Evolutionary conservation across 176 grass and related monocot species (phyloP).

Genomic region (Thalia dealbata): DNA sequence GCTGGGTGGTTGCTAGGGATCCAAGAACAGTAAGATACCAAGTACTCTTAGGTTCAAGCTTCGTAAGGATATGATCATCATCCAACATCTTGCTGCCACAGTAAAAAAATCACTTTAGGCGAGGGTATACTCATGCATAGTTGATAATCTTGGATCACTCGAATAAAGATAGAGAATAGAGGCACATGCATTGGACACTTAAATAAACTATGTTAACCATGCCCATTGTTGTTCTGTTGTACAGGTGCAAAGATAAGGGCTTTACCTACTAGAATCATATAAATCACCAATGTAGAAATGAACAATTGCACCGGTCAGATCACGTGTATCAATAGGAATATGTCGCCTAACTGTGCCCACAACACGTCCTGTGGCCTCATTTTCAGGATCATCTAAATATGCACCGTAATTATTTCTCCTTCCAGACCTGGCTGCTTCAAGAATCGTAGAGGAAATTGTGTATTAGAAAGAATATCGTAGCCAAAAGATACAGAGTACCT

Average conservation of each 20-base stretch:
- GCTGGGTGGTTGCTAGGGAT: conserved; percentile 96
- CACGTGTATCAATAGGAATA: conserved; percentile 84
- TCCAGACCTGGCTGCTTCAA: conserved; percentile 69
- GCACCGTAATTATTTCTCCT: conserved; percentile 31
- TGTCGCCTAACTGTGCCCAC: conserved; percentile 86
- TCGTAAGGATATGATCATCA: conserved; percentile 61
- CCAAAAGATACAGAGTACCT: neutral
- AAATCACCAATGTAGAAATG: conserved; percentile 93
- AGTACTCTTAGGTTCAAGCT: conserved; percentile 58
- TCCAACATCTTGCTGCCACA: conserved; percentile 35
- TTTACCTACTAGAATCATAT: conserved; percentile 72
- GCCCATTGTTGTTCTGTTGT: too few species aligned
- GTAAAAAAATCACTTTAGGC: neutral
- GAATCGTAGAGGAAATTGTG: conserved; percentile 18
- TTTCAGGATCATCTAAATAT: conserved; percentile 51
- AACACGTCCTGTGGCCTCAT: conserved; percentile 41
- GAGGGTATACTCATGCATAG: neutral
- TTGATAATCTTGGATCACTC: neutral
- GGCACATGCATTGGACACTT: too few species aligned
- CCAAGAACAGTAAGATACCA: conserved; percentile 87
- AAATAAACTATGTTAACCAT: too few species aligned
- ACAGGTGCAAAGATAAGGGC: neutral
- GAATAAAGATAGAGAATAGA: too few species aligned
- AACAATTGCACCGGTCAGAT: conserved; percentile 69
- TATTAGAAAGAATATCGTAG: neutral